Conservation (phyloP, 177 flowering plant genomes). For the Vitis hybrid region DNA sequence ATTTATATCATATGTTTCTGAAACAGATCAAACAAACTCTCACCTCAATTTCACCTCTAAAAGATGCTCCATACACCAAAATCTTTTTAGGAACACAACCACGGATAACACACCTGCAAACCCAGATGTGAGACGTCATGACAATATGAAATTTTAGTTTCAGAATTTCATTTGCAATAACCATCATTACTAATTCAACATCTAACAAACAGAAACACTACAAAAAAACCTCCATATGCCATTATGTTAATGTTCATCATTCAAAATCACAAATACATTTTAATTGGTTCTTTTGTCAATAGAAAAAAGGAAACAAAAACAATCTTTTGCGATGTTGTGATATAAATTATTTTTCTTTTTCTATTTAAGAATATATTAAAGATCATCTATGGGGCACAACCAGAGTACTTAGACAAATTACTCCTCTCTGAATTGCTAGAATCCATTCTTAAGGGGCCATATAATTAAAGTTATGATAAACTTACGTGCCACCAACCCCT, state of each 20-base stretch:
- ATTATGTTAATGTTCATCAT: no score
- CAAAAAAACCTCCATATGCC: background rate
- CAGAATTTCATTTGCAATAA: background rate
- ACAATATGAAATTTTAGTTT: background rate
- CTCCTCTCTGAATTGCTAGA: no score
- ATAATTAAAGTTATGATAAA: constrained; percentile 2
- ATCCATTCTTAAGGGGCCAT: no score
- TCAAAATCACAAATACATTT: no score
- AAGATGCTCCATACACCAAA: constrained; percentile 90
- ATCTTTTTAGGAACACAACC: constrained; percentile 99
- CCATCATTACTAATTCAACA: background rate
- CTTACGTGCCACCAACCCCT: constrained; percentile 99
- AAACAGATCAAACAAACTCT: constrained; percentile 12
- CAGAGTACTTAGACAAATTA: no score
- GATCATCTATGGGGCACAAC: no score
- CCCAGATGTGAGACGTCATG: constrained; percentile 5
- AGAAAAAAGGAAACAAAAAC: no score
- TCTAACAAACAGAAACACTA: background rate
- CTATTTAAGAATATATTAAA: no score
- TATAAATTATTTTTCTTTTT: no score
- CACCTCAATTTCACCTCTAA: constrained; percentile 90
- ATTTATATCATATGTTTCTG: background rate
- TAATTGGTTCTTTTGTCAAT: no score
- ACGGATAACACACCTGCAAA: constrained; percentile 88
- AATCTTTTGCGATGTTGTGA: no score